Evolutionary conservation across 2,329 filamentous ascomycete genomes (phyloP).

Genomic region (Stemphylium lycopersici): DNA sequence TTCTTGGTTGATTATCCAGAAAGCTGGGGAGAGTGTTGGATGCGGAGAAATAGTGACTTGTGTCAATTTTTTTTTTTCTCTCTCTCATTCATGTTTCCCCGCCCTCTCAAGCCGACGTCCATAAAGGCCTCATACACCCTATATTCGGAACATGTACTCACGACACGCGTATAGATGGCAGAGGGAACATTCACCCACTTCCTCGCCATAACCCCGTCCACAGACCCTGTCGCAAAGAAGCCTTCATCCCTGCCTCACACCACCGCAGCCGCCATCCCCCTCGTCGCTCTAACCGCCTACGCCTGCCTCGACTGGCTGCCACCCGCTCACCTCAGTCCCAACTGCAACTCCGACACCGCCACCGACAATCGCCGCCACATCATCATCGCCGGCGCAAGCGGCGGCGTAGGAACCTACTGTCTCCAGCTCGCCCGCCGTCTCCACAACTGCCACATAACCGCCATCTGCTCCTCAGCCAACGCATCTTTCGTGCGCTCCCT

Average conservation of each 20-base stretch:
- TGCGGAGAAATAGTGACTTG: too few relatives aligned
- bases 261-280: slow-evolving; percentile 41
- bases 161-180: slow-evolving; percentile 15
- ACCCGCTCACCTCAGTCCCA: not conserved
- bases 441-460: slow-evolving; percentile 53
- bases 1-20: too few relatives aligned
- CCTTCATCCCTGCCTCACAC: slow-evolving; percentile 24
- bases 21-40: too few relatives aligned
- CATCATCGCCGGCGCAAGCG: slow-evolving; percentile 39
- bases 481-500: slow-evolving; percentile 54
- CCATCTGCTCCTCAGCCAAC: slow-evolving; percentile 57
- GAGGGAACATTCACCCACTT: slow-evolving; percentile 40
- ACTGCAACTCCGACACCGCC: not conserved
- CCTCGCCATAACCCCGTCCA: slow-evolving; percentile 20
- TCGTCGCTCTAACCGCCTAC: slow-evolving; percentile 49
- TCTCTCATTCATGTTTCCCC: too few relatives aligned
- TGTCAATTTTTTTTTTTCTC: too few relatives aligned
- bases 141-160: too few relatives aligned
- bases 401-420: slow-evolving; percentile 42
- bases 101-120: too few relatives aligned
- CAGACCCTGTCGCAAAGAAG: slow-evolving; percentile 34
- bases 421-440: slow-evolving; percentile 50
- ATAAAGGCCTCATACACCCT: too few relatives aligned
- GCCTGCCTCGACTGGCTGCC: slow-evolving; percentile 41
- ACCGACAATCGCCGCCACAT: slow-evolving; percentile 21